These are phyloP conservation scores for Fraxinus sp. DNA, from an alignment of 305 asterid species.

Conservation along the genomic window DNA sequence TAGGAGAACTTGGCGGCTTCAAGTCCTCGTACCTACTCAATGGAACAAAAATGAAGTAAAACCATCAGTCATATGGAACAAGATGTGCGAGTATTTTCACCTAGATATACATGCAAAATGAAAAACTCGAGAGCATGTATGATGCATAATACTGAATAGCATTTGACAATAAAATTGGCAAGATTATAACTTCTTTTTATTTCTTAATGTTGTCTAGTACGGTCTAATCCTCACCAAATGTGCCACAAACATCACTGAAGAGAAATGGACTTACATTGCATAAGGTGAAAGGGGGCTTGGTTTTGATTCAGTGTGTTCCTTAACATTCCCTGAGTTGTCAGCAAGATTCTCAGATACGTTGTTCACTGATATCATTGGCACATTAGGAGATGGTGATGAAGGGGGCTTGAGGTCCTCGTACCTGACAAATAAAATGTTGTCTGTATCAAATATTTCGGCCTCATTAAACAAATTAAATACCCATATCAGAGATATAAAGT, in stretches of 20 bases:
- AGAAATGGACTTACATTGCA: constrained; percentile 44
- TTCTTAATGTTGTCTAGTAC: not conserved
- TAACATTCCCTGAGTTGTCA: constrained; percentile 24
- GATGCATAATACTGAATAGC: not conserved
- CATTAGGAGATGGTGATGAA: constrained; percentile 52
- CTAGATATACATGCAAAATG: not conserved
- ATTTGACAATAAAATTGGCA: not conserved
- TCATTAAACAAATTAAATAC: not conserved
- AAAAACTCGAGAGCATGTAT: not conserved
- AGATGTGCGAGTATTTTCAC: not conserved
- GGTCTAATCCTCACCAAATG: not conserved
- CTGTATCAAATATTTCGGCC: constrained; percentile 18
- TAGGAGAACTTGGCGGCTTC: constrained; percentile 79
- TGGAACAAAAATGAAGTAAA: constrained; percentile 6
- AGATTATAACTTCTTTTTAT: not conserved
- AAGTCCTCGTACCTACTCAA: constrained; percentile 70
- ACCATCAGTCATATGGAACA: not conserved
- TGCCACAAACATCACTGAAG: not conserved
- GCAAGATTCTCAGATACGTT: constrained; percentile 20
- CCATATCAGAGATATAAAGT: not conserved
- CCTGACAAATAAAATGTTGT: constrained; percentile 29
- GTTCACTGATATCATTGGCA: constrained; percentile 30
- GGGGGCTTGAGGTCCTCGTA: constrained; percentile 68
- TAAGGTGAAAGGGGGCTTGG: constrained; percentile 58
- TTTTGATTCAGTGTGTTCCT: constrained; percentile 30